Percentiles rank a stretch among this genome's conserved stretches.
Evolutionary conservation across 2,329 filamentous ascomycete genomes (phyloP).

Genomic region (Ophiostoma sp.): DNA sequence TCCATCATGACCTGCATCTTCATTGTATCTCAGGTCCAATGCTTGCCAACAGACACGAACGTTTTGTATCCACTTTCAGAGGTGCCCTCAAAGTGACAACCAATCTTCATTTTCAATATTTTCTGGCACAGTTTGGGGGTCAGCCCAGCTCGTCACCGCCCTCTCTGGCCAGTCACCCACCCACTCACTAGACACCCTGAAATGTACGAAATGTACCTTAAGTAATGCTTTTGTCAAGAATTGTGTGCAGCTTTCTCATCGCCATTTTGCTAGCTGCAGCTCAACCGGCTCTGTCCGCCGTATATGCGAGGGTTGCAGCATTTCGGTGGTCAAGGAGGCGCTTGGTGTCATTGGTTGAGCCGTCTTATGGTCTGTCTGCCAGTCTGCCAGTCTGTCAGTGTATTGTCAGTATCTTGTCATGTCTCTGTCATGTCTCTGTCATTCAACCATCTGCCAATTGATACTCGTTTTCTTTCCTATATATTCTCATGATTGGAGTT

Average conservation of each 20-base stretch:
- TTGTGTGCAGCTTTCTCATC: not conserved
- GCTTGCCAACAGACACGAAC: not conserved
- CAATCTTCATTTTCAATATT: not conserved
- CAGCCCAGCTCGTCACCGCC: not conserved
- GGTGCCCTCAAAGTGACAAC: not conserved
- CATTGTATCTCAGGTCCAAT: not conserved
- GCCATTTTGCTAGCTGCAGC: not conserved
- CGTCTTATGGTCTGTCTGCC: not conserved
- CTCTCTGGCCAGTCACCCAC: not conserved
- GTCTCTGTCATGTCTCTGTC: not conserved
- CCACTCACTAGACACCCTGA: not conserved
- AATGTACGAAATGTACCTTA: not conserved
- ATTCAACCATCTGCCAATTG: not conserved
- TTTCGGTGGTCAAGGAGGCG: not conserved
- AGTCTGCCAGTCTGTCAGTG: not conserved
- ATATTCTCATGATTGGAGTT: not conserved
- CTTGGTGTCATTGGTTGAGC: not conserved
- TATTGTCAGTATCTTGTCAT: not conserved
- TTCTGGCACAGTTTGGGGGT: not conserved
- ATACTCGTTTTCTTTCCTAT: not conserved
- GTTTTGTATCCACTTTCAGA: not conserved
- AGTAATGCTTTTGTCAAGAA: not conserved
- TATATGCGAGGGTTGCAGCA: not conserved
- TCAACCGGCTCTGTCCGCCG: not conserved
- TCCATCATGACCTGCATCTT: not conserved